phyloP scores from a whole-genome alignment of 345 rosid genomes.

The Raphanus raphanistrum region DNA sequence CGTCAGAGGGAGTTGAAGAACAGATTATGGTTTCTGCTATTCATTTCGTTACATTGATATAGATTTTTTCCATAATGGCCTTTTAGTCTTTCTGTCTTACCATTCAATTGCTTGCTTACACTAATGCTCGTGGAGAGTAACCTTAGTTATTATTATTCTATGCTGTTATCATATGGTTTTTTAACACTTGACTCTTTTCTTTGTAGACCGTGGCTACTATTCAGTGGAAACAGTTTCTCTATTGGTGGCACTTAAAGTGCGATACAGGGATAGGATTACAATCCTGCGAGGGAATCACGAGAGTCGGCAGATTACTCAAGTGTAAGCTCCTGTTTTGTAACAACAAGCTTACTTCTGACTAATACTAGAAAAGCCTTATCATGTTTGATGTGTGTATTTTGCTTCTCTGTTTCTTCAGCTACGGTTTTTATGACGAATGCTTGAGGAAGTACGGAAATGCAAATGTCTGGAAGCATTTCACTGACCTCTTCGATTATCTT shows the following conservation, averaged over 20 bases:
- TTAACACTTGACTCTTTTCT: background rate
- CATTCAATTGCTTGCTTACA: background rate
- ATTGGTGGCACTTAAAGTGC: slow-evolving; percentile 93
- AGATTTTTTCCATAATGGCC: background rate
- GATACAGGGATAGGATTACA: slow-evolving; percentile 94
- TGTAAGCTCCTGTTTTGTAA: slow-evolving; percentile 55
- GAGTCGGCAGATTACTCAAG: slow-evolving; percentile 99
- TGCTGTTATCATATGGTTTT: background rate
- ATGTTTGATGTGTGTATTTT: background rate
- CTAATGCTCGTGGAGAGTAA: background rate
- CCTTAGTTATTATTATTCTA: background rate
- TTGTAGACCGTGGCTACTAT: slow-evolving; percentile 97
- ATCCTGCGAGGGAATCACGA: slow-evolving; percentile 97
- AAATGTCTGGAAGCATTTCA: slow-evolving; percentile 90
- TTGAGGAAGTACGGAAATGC: slow-evolving; percentile 60
- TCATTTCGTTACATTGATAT: background rate
- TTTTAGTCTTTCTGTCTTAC: background rate
- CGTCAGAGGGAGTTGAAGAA: background rate
- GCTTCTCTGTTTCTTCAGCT: slow-evolving; percentile 34
- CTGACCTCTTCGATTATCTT: slow-evolving; percentile 88
- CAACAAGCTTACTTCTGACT: slow-evolving; percentile 1
- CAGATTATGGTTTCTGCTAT: background rate
- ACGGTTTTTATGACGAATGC: slow-evolving; percentile 46
- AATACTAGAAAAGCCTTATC: background rate
- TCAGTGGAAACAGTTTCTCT: slow-evolving; percentile 98